Conservation (phyloP, 192 early-diverging fungal species). For the Phlyctochytrium planicorne region DNA sequence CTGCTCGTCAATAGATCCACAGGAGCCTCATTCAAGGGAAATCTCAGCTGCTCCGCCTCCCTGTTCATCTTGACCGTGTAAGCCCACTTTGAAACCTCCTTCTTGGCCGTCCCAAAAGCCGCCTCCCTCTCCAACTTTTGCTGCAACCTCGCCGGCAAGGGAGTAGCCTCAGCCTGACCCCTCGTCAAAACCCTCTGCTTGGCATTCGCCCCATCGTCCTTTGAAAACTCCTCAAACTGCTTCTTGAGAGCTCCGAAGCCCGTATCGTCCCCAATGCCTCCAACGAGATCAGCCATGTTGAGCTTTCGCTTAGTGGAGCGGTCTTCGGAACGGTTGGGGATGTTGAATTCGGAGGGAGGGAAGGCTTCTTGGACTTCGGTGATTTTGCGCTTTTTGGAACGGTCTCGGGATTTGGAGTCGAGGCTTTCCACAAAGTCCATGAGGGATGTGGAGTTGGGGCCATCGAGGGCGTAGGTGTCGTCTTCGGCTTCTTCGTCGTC, state of each 20-base stretch:
- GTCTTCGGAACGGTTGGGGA: conserved; percentile 38
- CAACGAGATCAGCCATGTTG: conserved; percentile 73
- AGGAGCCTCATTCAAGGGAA: conserved; percentile 50
- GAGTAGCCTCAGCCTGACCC: conserved; percentile 51
- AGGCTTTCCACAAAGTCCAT: conserved; percentile 53
- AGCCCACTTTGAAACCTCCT: conserved; percentile 83
- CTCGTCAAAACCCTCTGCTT: conserved; percentile 42
- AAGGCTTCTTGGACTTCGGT: conserved; percentile 70
- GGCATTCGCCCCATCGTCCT: conserved; percentile 21
- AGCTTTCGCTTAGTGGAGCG: conserved; percentile 45
- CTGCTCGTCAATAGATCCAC: conserved; percentile 46
- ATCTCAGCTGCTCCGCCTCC: conserved; percentile 78
- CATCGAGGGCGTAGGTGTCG: too few species aligned
- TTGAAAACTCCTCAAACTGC: conserved; percentile 54
- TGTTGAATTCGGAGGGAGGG: conserved; percentile 74
- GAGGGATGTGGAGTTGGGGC: too few species aligned
- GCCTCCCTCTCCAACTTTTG: conserved; percentile 83
- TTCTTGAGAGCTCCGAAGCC: conserved; percentile 68
- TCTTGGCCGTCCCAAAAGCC: conserved; percentile 81
- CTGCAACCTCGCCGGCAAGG: conserved; percentile 78
- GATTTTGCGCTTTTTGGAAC: conserved; percentile 55
- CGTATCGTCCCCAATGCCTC: conserved; percentile 58
- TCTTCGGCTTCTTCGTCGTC: conserved; percentile 15
- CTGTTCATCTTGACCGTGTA: conserved; percentile 79
- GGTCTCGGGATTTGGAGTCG: too few species aligned